Evolutionary conservation across 148 eudicot genomes (phyloP), one percentile per base, ranked within the genome.

Genomic region (Linanthus parryae): DNA sequence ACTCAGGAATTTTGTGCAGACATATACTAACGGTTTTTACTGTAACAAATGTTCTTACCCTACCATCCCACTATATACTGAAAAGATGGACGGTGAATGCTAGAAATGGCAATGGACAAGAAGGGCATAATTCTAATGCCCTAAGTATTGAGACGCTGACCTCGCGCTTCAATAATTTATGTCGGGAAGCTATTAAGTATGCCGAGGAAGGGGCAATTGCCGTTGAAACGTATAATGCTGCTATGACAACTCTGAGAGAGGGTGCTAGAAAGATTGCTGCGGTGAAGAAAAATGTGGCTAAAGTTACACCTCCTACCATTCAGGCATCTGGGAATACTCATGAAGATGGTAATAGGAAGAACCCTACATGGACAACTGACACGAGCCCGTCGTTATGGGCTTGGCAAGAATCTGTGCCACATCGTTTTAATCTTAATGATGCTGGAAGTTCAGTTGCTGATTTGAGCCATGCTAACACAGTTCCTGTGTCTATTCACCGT

Each of bases 171-270:
- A 67, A 60, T 8, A 53, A 38, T 48, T 30, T 67, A 28, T 60
- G 66, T 56, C 50, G 30, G 22, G 72, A 67, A 67, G 72, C 66
- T n/a, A 48, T 67, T 14, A 59, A 54, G 22, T 67, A 53, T 60
- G 66, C 72, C 1, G 72, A 67, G 39, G 72, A 67, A 49, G 72
- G 72, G 45, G 66, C 72, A 15, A 31, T 59, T 33, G 66, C 72
- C 31, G 44, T 37, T 24, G 72, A 67, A 41, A 67, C 72, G 23
- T 67, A 67, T 42, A 38, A 24, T 41, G 56, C 48, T 18, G 72
- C 72, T 19, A 36, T 67, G 49, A 31, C 3, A 38, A 56, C 36
- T 39, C 27, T 67, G 4, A 43, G 39, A 67, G 72, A 67, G 23
- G 72, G 72, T 20, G 66, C 72, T 20, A 60, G 44, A 58, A 67